Percentiles rank a stretch among this genome's conserved stretches.
Evolutionary conservation across 495 filamentous ascomycete genomes (phyloP).

Genomic region (Gamarada debralockiae): DNA sequence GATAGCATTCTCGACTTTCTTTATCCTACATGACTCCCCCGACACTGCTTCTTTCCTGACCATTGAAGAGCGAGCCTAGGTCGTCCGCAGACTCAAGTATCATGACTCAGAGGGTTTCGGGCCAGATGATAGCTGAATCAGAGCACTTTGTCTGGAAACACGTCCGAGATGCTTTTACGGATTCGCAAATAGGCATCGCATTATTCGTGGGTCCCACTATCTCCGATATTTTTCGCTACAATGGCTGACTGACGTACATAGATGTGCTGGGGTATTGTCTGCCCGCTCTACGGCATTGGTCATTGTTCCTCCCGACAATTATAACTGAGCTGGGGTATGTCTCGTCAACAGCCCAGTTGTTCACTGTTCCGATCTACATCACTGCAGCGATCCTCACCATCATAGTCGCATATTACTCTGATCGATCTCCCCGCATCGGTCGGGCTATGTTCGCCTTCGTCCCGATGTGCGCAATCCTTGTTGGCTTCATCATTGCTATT

Average conservation of each 20-base stretch:
- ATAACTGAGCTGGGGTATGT: constrained; percentile 54
- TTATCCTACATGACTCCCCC: constrained; percentile 62
- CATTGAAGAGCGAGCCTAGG: constrained; percentile 64
- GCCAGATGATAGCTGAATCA: constrained; percentile 47
- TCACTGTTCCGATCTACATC: constrained; percentile 63
- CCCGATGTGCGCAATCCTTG: constrained; percentile 53
- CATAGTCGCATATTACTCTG: constrained; percentile 53
- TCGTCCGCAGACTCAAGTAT: constrained; percentile 52
- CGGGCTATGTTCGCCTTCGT: no score
- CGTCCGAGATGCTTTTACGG: constrained; percentile 55
- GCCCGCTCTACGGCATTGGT: constrained; percentile 68
- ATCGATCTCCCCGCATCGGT: constrained; percentile 64
- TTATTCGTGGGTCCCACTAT: no score
- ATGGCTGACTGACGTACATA: no score
- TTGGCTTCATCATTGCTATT: constrained; percentile 60
- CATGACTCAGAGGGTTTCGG: constrained; percentile 13
- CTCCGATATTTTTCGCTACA: no score
- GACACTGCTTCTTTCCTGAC: constrained; percentile 59
- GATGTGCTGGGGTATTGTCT: constrained; percentile 61
- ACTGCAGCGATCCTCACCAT: constrained; percentile 58
- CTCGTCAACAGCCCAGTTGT: constrained; percentile 60
- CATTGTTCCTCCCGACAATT: constrained; percentile 68
- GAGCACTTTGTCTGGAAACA: constrained; percentile 59
- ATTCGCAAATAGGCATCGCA: constrained; percentile 62
- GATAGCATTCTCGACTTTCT: constrained; percentile 55